These are phyloP conservation scores for Tricholoma saponaceum DNA, from an alignment of 768 basidiomycete genomes.

Conservation along the genomic window DNA sequence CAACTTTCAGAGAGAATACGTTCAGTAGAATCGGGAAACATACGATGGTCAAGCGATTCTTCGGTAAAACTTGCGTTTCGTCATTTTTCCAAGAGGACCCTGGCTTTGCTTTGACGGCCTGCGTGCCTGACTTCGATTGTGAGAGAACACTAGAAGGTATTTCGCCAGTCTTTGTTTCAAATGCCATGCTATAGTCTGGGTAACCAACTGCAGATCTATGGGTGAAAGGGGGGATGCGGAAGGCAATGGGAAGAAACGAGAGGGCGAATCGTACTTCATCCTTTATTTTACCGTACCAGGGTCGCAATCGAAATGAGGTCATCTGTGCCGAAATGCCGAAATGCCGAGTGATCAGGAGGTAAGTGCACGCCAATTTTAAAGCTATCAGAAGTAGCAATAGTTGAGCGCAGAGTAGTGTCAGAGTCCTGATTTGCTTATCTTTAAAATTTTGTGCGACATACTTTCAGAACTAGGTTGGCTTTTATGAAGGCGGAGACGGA, in stretches of 20 bases:
- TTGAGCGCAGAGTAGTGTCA: too few species aligned
- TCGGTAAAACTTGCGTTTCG: constrained; percentile 54
- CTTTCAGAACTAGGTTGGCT: too few species aligned
- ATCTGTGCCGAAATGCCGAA: constrained; percentile 28
- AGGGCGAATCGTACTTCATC: constrained; percentile 8
- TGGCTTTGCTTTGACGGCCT: constrained; percentile 25
- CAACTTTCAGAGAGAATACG: not conserved
- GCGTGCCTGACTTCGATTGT: not conserved
- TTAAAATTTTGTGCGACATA: too few species aligned
- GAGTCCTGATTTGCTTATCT: too few species aligned
- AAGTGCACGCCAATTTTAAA: too few species aligned
- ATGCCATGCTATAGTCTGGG: constrained; percentile 9
- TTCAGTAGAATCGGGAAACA: constrained; percentile 8
- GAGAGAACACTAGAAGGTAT: constrained; percentile 4
- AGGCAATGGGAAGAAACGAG: not conserved
- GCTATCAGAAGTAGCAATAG: too few species aligned
- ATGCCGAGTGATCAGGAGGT: too few species aligned
- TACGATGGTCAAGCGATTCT: constrained; percentile 47
- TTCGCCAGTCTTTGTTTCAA: constrained; percentile 4
- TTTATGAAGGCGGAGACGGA: too few species aligned
- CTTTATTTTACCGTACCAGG: constrained; percentile 11
- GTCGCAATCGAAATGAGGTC: constrained; percentile 12
- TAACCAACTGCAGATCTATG: not conserved
- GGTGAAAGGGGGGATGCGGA: constrained; percentile 1
- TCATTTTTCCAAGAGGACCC: constrained; percentile 52